Evolutionary conservation across 495 filamentous ascomycete species (phyloP).

Genomic region (Bombardia bombarda): DNA sequence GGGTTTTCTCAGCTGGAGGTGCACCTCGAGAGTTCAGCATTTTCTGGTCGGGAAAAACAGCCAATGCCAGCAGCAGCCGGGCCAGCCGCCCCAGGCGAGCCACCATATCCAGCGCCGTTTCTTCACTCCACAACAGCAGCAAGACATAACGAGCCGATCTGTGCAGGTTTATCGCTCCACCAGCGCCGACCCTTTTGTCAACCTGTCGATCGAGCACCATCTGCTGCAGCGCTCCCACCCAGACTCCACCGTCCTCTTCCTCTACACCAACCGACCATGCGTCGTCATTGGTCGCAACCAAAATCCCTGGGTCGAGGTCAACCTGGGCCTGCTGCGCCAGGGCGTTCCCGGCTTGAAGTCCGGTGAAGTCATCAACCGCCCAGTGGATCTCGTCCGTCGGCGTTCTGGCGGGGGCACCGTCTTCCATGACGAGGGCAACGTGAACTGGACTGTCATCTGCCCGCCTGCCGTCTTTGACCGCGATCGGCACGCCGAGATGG

Average conservation of each 20-base stretch:
- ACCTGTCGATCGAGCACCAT: conserved; percentile 92
- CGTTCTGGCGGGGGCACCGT: conserved; percentile 87
- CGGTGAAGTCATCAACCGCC: neutral
- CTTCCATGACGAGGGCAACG: conserved; percentile 84
- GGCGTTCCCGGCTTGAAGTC: conserved; percentile 2
- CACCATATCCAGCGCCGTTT: neutral
- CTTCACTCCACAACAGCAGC: neutral
- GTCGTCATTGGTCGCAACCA: conserved; percentile 93
- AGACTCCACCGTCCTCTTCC: conserved; percentile 68
- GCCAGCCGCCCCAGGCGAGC: too few species aligned
- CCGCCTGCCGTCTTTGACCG: conserved; percentile 67
- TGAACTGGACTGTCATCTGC: conserved; percentile 88
- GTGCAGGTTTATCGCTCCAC: conserved; percentile 69
- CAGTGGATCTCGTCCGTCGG: conserved; percentile 62
- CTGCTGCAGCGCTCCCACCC: conserved; percentile 65
- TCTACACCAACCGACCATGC: conserved; percentile 80
- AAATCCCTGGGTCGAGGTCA: conserved; percentile 91
- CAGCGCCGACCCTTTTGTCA: conserved; percentile 71
- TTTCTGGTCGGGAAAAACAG: neutral
- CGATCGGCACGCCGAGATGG: conserved; percentile 84
- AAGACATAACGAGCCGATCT: conserved; percentile 1
- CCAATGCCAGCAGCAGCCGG: too few species aligned
- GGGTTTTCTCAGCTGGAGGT: neutral
- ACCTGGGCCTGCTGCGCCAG: conserved; percentile 50
- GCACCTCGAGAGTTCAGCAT: neutral